Evolutionary conservation across 495 filamentous ascomycete genomes (phyloP), one percentile per base, ranked within the genome.

Genomic region (Copromyces sp.): DNA sequence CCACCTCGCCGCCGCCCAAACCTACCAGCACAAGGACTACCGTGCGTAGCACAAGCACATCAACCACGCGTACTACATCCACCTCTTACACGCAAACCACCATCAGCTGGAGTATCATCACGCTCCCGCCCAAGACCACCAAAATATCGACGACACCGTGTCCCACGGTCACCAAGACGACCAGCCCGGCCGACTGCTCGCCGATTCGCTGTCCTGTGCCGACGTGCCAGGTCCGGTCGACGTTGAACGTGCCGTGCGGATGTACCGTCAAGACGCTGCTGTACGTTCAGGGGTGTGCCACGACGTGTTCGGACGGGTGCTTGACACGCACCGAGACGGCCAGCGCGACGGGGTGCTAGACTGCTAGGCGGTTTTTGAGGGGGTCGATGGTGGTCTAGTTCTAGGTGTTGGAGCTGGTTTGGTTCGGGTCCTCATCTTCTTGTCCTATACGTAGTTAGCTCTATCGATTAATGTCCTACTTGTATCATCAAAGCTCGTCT

Each of bases 131-230:
- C 32, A 68, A 20, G 29, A 69, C 68, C 16, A 75, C 45, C 35
- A 68, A 14, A 37, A 72, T 53, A 8, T 7, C 39, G 3, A 17
- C 38, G 39, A 72, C 65, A 4, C 75, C 79, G 39, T 84, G 83
- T 77, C 83, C 82, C 29, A 82, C 78, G 9, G 77, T 84, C 68
- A 82, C 80, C 41, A 77, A 76, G 71, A 83, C 81, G 11, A 83
- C 82, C 8, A 75, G 76, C 29, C 83, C 83, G 14, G 77, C 72
- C 69, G 77, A 78, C 70, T 84, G 83, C 75, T 42, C 78, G n/a
- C 75, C 77, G 9, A 77, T 84, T 39, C 79, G 79, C 9, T 84
- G 82, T 77, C 81, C 82, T 0, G 76, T 83, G 47, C 83, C 82
- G 9, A 83, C 78, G 3, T 84, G 83, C 75, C 78, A 77, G 35